phyloP scores from a whole-genome alignment of 371 early-diverging fungal species.

The Fennellomyces sp. region DNA sequence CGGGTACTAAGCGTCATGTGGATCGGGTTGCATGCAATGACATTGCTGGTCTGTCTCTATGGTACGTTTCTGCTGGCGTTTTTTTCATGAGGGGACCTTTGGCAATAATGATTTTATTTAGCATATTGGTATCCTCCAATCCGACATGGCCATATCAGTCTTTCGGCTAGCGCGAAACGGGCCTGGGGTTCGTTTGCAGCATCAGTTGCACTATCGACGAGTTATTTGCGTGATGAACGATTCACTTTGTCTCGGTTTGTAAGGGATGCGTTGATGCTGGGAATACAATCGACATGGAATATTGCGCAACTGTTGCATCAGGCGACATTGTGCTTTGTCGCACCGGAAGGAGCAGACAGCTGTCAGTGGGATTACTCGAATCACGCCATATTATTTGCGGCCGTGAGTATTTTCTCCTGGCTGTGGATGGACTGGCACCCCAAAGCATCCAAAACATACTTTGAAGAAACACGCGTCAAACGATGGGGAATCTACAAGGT shows the following conservation, averaged over 20 bases:
- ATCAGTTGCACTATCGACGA: not conserved
- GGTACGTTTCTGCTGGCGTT: no score
- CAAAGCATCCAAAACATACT: slow-evolving; percentile 9
- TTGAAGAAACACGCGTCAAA: slow-evolving; percentile 6
- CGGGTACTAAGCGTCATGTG: slow-evolving; percentile 6
- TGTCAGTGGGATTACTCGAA: slow-evolving; percentile 7
- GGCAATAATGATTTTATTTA: not conserved
- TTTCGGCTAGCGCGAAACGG: not conserved
- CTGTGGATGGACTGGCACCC: slow-evolving; percentile 20
- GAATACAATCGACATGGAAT: not conserved
- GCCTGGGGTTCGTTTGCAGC: not conserved
- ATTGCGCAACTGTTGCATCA: not conserved
- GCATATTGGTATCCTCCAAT: slow-evolving; percentile 1
- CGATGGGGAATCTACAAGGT: slow-evolving; percentile 16
- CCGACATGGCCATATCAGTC: not conserved
- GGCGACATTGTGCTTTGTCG: not conserved
- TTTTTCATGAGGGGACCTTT: not conserved
- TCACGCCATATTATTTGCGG: not conserved
- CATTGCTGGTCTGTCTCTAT: slow-evolving; percentile 6
- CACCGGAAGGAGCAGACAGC: not conserved
- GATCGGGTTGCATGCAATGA: slow-evolving; percentile 3
- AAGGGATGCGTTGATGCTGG: not conserved
- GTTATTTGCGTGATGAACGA: not conserved
- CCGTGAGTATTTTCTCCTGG: not conserved
- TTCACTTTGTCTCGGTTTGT: not conserved